Evolutionary conservation across 2,329 filamentous ascomycete genomes (phyloP), one percentile per base, ranked within the genome.

Genomic region (Cercospora nicotianae): DNA sequence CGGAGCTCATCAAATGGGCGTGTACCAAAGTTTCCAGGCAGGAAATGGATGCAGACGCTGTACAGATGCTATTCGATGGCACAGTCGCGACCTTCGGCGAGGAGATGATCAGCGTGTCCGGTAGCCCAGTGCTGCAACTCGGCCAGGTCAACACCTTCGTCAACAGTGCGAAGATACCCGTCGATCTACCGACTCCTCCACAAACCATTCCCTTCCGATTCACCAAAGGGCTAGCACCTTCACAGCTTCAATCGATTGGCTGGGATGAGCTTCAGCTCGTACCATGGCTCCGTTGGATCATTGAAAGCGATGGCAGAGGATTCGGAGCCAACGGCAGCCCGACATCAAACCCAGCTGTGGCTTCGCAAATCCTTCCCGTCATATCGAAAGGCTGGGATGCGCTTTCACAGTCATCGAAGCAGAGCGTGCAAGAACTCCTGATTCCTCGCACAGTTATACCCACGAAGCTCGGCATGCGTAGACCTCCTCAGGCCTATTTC

Each of bases 371-470:
- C 9, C 84, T 99, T 33, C 87, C 87, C 1, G 87, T 97, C 0
- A 76, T 97, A 20, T 96, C 94, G 1, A 97, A 94, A 77, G 89
- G 91, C 72, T 99, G 94, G 93, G 94, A 98, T 60, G 86, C 86
- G n/a, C 80, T 96, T 16, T 90, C 88, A 70, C 83, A 83, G 55
- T 82, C 82, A 2, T 89, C 90, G 2, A 95, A 90, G 77, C 83
- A 85, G 18, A 87, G 86, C 0, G 84, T 96, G 3, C 81, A 87
- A 7, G 82, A 86, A 16, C 80, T 93, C 4, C 82, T 98, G 3
- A 86, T 88, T 63, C 82, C 85, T 2, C 85, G 90, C 60, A 87
- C 92, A 0, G 87, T 96, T 30, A 92, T 99, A 76, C 95, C 95
- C 0, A 98, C 95, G 0, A 97, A 93, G 77, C 81, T 90, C 72